Evolutionary conservation across 2,329 filamentous ascomycete species (phyloP), one percentile per base, ranked within the genome.

Genomic region (Didymella exigua): DNA sequence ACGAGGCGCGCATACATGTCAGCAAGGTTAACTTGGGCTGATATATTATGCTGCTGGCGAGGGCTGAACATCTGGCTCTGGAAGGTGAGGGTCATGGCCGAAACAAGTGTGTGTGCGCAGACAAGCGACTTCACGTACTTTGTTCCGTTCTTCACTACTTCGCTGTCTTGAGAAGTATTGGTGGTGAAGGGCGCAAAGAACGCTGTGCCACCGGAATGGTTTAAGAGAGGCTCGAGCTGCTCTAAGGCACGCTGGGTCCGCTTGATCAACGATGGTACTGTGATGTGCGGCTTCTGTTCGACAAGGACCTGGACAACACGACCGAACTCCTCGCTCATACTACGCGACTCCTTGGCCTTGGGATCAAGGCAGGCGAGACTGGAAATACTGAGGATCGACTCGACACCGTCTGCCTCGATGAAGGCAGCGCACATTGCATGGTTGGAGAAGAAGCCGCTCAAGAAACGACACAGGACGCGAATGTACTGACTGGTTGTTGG

Each of bases 1-100:
- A 96, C 83, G 31, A 97, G 78, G n/a, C 81, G 77, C 38, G 86
- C 80, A 70, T 96, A 96, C 71, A 91, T 88, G 72, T 98, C 93
- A 27, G 88, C 91, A 19, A 96, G 83, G 68, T 96, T 96, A 63
- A 96, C 84, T 23, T 86, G 83, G 49, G 85, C 86, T 66, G 97
- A 89, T 10, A 88, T 83, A 26, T 86, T 83, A 9, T 82, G 78
- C 29, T 76, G 80, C 23, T 87, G 84, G 53, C 91, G 83, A 49
- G 85, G 84, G 53, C 86, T 85, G 68, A 85, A 87, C 44, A 85
- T 77, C 19, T 84, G 82, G 48, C 79, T 77, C 40, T 87, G 86
- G 71, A 90, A 96, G 55, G 89, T 88, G 53, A 89, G 84, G 29
- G 86, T 87, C 29, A 96, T 81, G 19, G 91, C 86, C 63, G 87